phyloP scores from a whole-genome alignment of 2,329 filamentous ascomycete genomes.

The Arthroderma uncinatum region DNA sequence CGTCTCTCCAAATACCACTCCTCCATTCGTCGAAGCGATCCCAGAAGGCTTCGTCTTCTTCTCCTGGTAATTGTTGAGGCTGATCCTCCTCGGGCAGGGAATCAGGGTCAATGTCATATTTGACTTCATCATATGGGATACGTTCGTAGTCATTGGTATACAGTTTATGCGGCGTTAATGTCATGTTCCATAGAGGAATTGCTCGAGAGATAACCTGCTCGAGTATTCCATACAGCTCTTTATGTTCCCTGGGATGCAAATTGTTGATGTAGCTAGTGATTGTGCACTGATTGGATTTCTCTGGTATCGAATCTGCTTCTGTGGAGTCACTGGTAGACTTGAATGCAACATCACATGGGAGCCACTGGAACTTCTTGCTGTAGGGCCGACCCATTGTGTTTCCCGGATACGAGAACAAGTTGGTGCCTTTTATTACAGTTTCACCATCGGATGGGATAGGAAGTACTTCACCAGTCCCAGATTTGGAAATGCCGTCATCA shows the following conservation, averaged over 20 bases:
- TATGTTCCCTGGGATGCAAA: conserved; percentile 26
- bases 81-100: conserved; percentile 15
- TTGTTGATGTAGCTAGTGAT: conserved; percentile 35
- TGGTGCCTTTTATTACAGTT: background rate
- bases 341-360: conserved; percentile 29
- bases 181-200: conserved; percentile 28
- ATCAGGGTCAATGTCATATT: conserved; percentile 14
- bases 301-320: background rate
- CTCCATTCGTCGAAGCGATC: conserved; percentile 3
- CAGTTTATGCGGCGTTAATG: conserved; percentile 14
- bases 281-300: conserved; percentile 14
- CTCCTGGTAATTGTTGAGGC: conserved; percentile 6
- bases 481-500: conserved; percentile 18
- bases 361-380: conserved; percentile 35
- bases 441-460: conserved; percentile 7
- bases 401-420: background rate
- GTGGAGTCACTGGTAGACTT: conserved; percentile 11
- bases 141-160: background rate
- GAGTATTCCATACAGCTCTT: conserved; percentile 25
- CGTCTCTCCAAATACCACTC: conserved; percentile 10
- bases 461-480: conserved; percentile 16
- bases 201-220: conserved; percentile 23
- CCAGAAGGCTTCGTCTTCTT: conserved; percentile 11
- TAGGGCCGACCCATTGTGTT: conserved; percentile 5
- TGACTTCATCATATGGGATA: conserved; percentile 10